phyloP scores from a whole-genome alignment of 1,139 yeast genomes.

The Arxiozyma slooffiae region DNA sequence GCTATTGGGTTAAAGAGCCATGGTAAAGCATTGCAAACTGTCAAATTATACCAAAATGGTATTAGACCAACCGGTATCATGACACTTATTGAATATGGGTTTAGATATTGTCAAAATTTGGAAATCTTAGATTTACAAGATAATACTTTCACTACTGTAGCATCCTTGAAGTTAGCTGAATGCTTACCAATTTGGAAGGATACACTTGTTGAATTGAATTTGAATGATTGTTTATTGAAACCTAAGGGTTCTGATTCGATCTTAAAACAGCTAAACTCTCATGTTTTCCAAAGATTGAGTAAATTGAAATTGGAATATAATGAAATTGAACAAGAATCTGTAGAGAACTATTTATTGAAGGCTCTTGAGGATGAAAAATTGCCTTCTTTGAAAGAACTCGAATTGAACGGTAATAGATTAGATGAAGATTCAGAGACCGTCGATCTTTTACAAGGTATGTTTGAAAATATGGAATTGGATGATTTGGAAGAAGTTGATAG shows the following conservation, averaged over 20 bases:
- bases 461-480: slow-evolving; percentile 72
- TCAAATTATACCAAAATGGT: slow-evolving; percentile 88
- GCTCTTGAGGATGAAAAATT: slow-evolving; percentile 45
- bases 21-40: slow-evolving; percentile 51
- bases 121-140: slow-evolving; percentile 82
- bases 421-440: slow-evolving; percentile 63
- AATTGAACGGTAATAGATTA: slow-evolving; percentile 86
- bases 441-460: slow-evolving; percentile 47
- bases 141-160: slow-evolving; percentile 79
- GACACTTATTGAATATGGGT: slow-evolving; percentile 63
- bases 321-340: slow-evolving; percentile 64
- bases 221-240: slow-evolving; percentile 82
- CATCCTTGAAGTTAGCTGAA: slow-evolving; percentile 65
- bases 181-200: slow-evolving; percentile 45
- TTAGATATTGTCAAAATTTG: slow-evolving; percentile 50
- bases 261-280: slow-evolving; percentile 39
- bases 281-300: slow-evolving; percentile 39
- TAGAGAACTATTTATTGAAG: slow-evolving; percentile 41
- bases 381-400: slow-evolving; percentile 55
- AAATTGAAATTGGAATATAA: slow-evolving; percentile 75
- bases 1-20: slow-evolving; percentile 73
- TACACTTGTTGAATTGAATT: slow-evolving; percentile 61
- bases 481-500: slow-evolving; percentile 87
- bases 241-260: slow-evolving; percentile 60
- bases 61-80: slow-evolving; percentile 89